Conservation (phyloP, 306 rosid species). For the Boehmeria nivea region DNA sequence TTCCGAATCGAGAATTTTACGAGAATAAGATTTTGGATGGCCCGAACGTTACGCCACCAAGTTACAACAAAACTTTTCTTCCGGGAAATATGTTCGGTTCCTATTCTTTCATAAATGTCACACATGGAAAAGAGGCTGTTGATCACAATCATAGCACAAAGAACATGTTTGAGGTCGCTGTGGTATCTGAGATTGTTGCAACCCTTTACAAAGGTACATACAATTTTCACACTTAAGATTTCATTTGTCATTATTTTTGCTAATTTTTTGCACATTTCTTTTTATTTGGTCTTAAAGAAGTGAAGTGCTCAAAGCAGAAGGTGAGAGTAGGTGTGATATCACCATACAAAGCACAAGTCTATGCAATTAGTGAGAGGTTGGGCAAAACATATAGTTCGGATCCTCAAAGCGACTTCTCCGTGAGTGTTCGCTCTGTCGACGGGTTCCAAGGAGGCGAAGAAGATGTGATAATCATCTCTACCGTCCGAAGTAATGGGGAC, state of each 20-base stretch:
- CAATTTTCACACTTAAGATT: background rate
- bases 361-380: constrained; percentile 38
- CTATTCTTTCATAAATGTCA: constrained; percentile 54
- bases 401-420: constrained; percentile 23
- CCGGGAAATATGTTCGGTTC: constrained; percentile 51
- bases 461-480: constrained; percentile 46
- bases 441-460: constrained; percentile 74
- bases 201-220: constrained; percentile 44
- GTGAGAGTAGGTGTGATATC: constrained; percentile 62
- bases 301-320: constrained; percentile 23
- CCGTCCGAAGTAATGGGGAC: constrained; percentile 25
- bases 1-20: constrained; percentile 33
- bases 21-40: constrained; percentile 16
- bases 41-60: constrained; percentile 13
- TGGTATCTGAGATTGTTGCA: constrained; percentile 33
- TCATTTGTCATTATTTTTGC: no score
- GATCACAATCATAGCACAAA: constrained; percentile 49
- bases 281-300: constrained; percentile 22
- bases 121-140: constrained; percentile 48
- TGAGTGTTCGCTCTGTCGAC: constrained; percentile 52
- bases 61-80: constrained; percentile 39
- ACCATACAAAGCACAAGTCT: constrained; percentile 52
- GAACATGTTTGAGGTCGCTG: constrained; percentile 59
- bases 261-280: background rate
- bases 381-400: constrained; percentile 4